Conservation (phyloP, 345 rosid genomes). For the Bruguiera parviflora region DNA sequence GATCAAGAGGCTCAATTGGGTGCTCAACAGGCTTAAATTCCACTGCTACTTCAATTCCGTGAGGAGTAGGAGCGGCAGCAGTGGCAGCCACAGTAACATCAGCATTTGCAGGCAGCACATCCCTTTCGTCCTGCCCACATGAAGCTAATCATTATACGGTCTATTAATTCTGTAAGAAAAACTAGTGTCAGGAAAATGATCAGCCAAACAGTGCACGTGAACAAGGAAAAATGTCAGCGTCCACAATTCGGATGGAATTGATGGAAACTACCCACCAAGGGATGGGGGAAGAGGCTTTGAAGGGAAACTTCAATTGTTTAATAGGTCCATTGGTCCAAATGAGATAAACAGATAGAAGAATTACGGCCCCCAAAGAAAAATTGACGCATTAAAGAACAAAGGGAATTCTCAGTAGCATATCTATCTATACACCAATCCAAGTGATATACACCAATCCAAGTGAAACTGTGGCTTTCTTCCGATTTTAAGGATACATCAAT, state of each 20-base stretch:
- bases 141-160: slow-evolving; percentile 12
- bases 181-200: background rate
- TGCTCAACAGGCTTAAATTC: slow-evolving; percentile 96
- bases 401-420: background rate
- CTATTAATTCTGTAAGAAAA: background rate
- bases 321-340: background rate
- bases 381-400: background rate
- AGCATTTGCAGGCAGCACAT: slow-evolving; percentile 54
- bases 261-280: too few relatives aligned
- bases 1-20: slow-evolving; percentile 80
- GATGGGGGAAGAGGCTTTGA: background rate
- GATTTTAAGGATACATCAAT: background rate
- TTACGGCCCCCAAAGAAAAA: too few relatives aligned
- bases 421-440: background rate
- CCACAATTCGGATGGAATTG: too few relatives aligned
- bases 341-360: background rate
- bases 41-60: slow-evolving; percentile 80
- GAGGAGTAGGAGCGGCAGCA: slow-evolving; percentile 47
- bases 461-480: too few relatives aligned
- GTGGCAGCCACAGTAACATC: slow-evolving; percentile 35
- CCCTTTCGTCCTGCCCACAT: slow-evolving; percentile 58
- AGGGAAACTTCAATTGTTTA: background rate
- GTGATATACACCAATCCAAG: background rate
- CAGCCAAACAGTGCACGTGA: too few relatives aligned
- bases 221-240: too few relatives aligned